Evolutionary conservation across 352 stramenopile genomes (phyloP), one percentile per base, ranked within the genome.

Genomic region (Aphanomyces stellatus): DNA sequence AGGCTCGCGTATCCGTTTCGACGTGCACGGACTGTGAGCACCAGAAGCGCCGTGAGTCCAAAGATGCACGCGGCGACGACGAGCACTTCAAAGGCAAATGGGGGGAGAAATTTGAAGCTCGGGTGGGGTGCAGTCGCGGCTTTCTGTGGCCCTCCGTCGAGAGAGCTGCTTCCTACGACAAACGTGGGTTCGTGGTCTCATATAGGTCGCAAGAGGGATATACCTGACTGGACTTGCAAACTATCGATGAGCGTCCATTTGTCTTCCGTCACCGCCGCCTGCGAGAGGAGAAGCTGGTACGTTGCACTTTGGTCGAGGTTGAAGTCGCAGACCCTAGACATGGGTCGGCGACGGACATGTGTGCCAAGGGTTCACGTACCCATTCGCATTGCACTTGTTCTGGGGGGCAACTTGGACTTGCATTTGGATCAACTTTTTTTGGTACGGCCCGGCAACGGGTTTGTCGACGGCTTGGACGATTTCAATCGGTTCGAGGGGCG

Each of bases 161-260:
- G 13, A 5, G 25, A 13, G 42, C n/a, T n/a, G n/a, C n/a, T n/a
- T n/a, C n/a, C n/a, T n/a, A n/a, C n/a, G n/a, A n/a, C n/a, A n/a
- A n/a, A n/a, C n/a, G n/a, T n/a, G n/a, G n/a, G n/a, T n/a, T n/a
- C n/a, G n/a, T n/a, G n/a, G n/a, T n/a, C n/a, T n/a, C n/a, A n/a
- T n/a, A n/a, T n/a, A n/a, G n/a, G n/a, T n/a, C n/a, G n/a, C n/a
- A n/a, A n/a, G 27, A 53, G 22, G 27, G 22, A 8, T n/a, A 24
- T 55, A 67, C 60, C 60, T n/a, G n/a, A n/a, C 13, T 49, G 11
- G 28, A 67, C 42, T 53, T 67, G 60, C 3, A 67, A 30, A 24
- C 60, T 60, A 22, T 67, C 43, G 49, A 67, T 41, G 22, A 67
- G 49, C 7, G 60, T 67, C 60, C 60, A 67, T 19, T 51, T 25